These are phyloP conservation scores for Chrysanthemum makinoi DNA, from an alignment of 129 eudicot genomes.

Conservation along the genomic window DNA sequence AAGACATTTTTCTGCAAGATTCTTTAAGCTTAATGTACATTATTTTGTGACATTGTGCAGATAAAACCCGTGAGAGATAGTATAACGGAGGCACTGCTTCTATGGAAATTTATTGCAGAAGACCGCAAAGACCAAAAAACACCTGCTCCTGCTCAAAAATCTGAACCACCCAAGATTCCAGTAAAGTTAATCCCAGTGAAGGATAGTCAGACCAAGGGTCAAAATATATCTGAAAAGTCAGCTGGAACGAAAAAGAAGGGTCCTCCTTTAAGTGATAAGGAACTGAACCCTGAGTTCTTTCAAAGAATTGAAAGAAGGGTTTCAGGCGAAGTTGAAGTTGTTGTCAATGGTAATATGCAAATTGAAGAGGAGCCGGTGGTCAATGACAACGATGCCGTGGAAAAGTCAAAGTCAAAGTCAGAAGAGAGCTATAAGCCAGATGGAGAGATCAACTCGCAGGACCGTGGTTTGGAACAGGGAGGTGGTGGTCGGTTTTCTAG, in stretches of 20 bases:
- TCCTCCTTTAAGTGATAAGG: constrained; percentile 76
- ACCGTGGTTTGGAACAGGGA: constrained; percentile 39
- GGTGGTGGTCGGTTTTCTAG: constrained; percentile 25
- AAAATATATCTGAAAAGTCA: constrained; percentile 53
- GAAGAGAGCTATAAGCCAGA: constrained; percentile 28
- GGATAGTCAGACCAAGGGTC: constrained; percentile 46
- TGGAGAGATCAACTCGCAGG: constrained; percentile 33
- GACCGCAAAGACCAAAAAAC: constrained; percentile 51
- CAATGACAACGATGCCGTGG: constrained; percentile 31
- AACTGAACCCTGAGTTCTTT: constrained; percentile 82
- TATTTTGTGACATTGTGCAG: constrained; percentile 38
- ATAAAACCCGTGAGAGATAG: constrained; percentile 97
- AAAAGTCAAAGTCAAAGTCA: constrained; percentile 40
- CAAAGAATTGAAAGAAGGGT: constrained; percentile 72
- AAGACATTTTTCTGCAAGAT: too few species aligned
- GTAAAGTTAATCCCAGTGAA: constrained; percentile 38
- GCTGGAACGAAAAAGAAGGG: constrained; percentile 67
- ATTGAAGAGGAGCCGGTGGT: constrained; percentile 40
- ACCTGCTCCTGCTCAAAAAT: constrained; percentile 43
- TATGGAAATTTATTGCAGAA: constrained; percentile 79
- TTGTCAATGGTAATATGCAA: constrained; percentile 57
- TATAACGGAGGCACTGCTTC: constrained; percentile 81
- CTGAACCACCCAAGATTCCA: constrained; percentile 39
- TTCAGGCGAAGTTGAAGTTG: constrained; percentile 84
- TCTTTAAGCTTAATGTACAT: too few species aligned